A percentile compares a stretch with the other conserved stretches of the same genome.
These are phyloP conservation scores for Verbena officinalis DNA, from an alignment of 257 asterid species.

Conservation along the genomic window DNA sequence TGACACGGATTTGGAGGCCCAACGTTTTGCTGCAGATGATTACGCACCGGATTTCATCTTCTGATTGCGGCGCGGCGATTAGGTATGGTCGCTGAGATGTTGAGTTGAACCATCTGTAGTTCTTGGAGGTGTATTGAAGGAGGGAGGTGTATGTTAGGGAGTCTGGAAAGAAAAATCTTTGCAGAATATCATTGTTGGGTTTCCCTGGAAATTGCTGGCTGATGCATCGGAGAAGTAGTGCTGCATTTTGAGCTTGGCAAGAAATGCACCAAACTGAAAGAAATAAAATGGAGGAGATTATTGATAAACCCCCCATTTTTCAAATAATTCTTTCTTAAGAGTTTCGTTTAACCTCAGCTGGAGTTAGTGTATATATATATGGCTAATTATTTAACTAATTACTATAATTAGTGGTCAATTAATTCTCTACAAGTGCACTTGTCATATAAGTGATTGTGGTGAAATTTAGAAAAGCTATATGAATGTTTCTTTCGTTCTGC, in stretches of 20 bases:
- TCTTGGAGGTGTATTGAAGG: constrained; percentile 23
- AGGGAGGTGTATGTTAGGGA: constrained; percentile 17
- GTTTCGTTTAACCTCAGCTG: too few relatives aligned
- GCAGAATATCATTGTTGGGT: neutral
- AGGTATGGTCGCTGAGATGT: constrained; percentile 25
- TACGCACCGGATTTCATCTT: constrained; percentile 17
- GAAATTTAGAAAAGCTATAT: too few relatives aligned
- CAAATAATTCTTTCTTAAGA: neutral
- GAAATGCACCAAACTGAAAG: neutral
- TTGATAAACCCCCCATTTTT: constrained; percentile 2
- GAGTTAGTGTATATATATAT: too few relatives aligned
- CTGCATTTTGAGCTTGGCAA: neutral
- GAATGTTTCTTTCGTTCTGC: too few relatives aligned
- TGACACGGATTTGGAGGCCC: constrained; percentile 32
- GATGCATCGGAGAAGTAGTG: constrained; percentile 22
- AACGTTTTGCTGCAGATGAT: constrained; percentile 29
- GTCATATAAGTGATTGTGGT: too few relatives aligned
- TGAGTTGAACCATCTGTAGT: constrained; percentile 35
- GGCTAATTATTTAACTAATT: too few relatives aligned
- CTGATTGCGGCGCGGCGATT: constrained; percentile 20
- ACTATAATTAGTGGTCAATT: too few relatives aligned
- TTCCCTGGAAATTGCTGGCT: neutral
- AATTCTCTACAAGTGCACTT: too few relatives aligned
- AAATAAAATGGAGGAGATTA: constrained; percentile 10
- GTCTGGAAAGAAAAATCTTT: constrained; percentile 20